A percentile compares a stretch with the other conserved stretches of the same genome.
Evolutionary conservation across 139 green algal genomes (phyloP).

Genomic region (Asterochloris erici): DNA sequence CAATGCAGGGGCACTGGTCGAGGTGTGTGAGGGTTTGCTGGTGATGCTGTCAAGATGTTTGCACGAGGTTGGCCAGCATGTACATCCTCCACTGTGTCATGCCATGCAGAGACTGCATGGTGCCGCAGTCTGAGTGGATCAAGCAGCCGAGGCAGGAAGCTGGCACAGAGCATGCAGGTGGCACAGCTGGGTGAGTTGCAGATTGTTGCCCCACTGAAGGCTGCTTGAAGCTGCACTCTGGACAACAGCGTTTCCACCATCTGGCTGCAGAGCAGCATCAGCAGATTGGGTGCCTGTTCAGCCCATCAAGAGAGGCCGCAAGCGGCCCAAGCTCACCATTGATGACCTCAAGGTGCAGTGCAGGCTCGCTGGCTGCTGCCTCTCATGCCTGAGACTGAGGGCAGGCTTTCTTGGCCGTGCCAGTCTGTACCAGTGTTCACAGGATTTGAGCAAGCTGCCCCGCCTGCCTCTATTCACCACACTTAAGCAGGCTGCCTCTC

Average conservation of each 20-base stretch:
- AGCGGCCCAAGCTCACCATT: constrained; percentile 12
- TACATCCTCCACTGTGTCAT: no score
- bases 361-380: no score
- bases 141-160: neutral
- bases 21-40: no score
- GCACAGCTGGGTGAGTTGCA: neutral
- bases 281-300: neutral
- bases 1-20: neutral
- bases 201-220: neutral
- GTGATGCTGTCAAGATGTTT: no score
- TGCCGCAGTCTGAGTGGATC: constrained; percentile 5
- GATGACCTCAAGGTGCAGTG: constrained; percentile 11
- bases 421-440: no score
- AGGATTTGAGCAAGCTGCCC: no score
- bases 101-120: constrained; percentile 3
- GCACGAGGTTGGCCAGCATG: no score
- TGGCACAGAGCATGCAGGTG: neutral
- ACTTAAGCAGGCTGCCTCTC: no score
- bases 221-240: neutral
- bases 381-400: no score
- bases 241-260: neutral
- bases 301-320: neutral
- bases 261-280: neutral
- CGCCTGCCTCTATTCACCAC: no score
- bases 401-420: no score